Evolutionary conservation across 164 flowering plant genomes (phyloP).

Genomic region (Chloranthus sessilifolius): DNA sequence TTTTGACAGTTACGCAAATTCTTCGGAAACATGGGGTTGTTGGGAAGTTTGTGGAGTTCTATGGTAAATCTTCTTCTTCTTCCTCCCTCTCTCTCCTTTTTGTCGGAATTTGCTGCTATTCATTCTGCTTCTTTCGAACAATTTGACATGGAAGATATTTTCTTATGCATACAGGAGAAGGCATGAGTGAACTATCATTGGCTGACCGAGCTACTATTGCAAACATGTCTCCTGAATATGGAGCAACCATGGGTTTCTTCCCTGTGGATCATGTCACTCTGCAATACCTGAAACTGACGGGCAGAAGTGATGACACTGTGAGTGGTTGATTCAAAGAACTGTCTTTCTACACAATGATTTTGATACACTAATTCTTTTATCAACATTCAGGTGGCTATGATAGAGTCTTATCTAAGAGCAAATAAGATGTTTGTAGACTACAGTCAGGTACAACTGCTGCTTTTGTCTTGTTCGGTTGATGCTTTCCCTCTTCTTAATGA

Average conservation of each 20-base stretch:
- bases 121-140: background rate
- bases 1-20: constrained; percentile 90
- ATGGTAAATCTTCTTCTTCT: constrained; percentile 42
- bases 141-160: background rate
- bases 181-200: constrained; percentile 71
- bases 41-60: constrained; percentile 92
- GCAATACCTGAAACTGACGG: constrained; percentile 83
- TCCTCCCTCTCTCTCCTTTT: no score
- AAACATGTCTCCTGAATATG: constrained; percentile 98
- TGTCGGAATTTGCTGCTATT: background rate
- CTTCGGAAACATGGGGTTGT: constrained; percentile 94
- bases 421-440: constrained; percentile 89
- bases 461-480: background rate
- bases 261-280: constrained; percentile 92
- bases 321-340: constrained; percentile 18
- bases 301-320: constrained; percentile 92
- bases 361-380: background rate
- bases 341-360: background rate
- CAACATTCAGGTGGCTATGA: constrained; percentile 58
- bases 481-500: background rate
- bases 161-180: constrained; percentile 51
- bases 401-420: constrained; percentile 81
- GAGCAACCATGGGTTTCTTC: constrained; percentile 99
- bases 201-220: constrained; percentile 97
- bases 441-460: constrained; percentile 41